Percentiles rank a stretch among this genome's conserved stretches.
Evolutionary conservation across 2,329 filamentous ascomycete species (phyloP).

Genomic region (Microcyclospora tardicrescens): DNA sequence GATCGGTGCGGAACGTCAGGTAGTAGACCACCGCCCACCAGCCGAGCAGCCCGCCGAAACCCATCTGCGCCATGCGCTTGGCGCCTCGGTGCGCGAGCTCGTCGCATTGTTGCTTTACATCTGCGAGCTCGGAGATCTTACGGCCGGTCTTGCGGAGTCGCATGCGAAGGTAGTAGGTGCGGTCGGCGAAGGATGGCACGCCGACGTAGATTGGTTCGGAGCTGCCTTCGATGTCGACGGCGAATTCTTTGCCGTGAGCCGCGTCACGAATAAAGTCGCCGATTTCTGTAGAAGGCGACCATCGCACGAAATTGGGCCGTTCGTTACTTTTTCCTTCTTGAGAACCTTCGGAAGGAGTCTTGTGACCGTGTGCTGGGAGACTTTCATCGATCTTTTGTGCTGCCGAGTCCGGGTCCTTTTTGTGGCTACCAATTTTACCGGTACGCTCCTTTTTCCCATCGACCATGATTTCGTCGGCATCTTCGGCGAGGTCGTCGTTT

Average conservation of each 20-base stretch:
- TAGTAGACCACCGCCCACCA: constrained; percentile 78
- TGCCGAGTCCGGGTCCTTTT: constrained; percentile 15
- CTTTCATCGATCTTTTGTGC: constrained; percentile 11
- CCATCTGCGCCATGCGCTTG: constrained; percentile 65
- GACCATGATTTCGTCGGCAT: constrained; percentile 37
- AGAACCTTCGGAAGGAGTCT: constrained; percentile 32
- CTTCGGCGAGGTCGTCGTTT: constrained; percentile 30
- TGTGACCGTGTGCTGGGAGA: constrained; percentile 43
- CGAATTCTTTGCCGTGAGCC: constrained; percentile 70
- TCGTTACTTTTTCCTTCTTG: constrained; percentile 25
- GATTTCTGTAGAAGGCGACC: constrained; percentile 79
- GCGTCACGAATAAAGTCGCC: constrained; percentile 91
- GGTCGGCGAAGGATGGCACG: constrained; percentile 76
- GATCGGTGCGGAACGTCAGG: constrained; percentile 54
- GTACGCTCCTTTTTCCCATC: constrained; percentile 36
- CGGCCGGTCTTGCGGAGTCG: constrained; percentile 58
- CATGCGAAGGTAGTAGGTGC: constrained; percentile 78
- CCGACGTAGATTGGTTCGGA: constrained; percentile 57
- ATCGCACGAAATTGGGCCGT: constrained; percentile 61
- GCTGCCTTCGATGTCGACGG: constrained; percentile 65
- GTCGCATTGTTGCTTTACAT: constrained; percentile 73
- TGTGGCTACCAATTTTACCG: constrained; percentile 25
- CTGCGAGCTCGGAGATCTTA: constrained; percentile 55
- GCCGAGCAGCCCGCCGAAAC: constrained; percentile 56
- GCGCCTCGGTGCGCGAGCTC: constrained; percentile 61